Percentiles rank a stretch among this genome's conserved stretches.
These are phyloP conservation scores for Russula vinacea DNA, from an alignment of 768 basidiomycete species.

Conservation along the genomic window DNA sequence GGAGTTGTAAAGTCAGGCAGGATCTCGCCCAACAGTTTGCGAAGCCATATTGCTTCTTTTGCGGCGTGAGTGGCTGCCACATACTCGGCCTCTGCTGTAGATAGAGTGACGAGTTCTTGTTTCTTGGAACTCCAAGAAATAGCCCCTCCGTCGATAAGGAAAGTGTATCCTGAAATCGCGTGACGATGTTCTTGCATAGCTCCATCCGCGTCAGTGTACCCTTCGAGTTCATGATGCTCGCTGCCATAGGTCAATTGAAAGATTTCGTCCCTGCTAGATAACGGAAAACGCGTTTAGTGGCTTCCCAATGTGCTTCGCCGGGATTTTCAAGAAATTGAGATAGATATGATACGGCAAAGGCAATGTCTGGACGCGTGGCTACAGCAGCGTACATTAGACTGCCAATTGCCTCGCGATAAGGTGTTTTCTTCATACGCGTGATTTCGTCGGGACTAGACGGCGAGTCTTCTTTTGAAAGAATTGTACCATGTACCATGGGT, in stretches of 20 bases:
- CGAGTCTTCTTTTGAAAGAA: too few species aligned
- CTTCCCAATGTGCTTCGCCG: neutral
- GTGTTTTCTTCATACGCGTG: too few species aligned
- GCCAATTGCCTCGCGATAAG: too few species aligned
- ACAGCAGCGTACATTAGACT: too few species aligned
- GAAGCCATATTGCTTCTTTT: conserved; percentile 2
- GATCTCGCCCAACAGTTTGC: neutral
- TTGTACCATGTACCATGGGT: neutral
- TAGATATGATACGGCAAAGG: neutral
- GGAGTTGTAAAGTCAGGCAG: neutral
- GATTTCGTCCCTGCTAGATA: neutral
- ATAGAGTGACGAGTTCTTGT: conserved; percentile 3
- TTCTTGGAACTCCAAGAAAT: conserved; percentile 37
- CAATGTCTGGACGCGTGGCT: too few species aligned
- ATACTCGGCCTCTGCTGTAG: conserved; percentile 11
- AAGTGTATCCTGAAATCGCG: conserved; percentile 37
- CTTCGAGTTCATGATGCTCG: neutral
- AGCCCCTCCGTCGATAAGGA: conserved; percentile 34
- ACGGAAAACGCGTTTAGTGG: neutral
- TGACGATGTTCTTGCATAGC: conserved; percentile 31
- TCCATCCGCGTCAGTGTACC: conserved; percentile 30
- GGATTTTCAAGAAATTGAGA: neutral
- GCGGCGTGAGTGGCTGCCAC: neutral
- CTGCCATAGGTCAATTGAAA: neutral
- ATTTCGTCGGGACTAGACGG: too few species aligned